phyloP scores from a whole-genome alignment of 306 rosid species.

The Ziziphus jujuba region DNA sequence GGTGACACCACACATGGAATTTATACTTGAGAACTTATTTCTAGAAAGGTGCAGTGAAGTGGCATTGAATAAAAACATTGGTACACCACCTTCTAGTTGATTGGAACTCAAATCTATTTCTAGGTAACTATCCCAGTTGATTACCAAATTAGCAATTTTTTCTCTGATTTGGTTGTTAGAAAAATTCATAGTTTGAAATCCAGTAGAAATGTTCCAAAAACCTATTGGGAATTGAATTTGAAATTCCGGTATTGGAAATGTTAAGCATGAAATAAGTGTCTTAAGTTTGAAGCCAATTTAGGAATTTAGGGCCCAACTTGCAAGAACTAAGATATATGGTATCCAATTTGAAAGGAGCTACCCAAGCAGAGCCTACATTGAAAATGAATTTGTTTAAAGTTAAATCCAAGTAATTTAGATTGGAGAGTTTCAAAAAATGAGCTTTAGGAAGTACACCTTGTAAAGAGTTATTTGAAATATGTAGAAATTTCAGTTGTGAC shows the following conservation, averaged over 20 bases:
- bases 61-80: background rate
- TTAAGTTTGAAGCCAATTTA: slow-evolving; percentile 19
- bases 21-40: slow-evolving; percentile 2
- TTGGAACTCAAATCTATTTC: slow-evolving; percentile 10
- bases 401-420: background rate
- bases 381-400: slow-evolving; percentile 2
- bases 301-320: slow-evolving; percentile 15
- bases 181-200: background rate
- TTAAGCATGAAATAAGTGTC: background rate
- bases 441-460: background rate
- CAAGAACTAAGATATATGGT: accelerated
- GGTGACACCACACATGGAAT: background rate
- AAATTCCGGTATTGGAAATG: slow-evolving; percentile 12
- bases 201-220: slow-evolving; percentile 1
- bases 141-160: background rate
- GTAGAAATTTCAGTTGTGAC: too few species aligned
- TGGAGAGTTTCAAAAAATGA: slow-evolving; percentile 6
- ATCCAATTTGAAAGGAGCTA: slow-evolving; percentile 13
- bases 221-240: slow-evolving; percentile 19
- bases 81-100: slow-evolving; percentile 3
- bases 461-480: too few species aligned
- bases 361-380: background rate
- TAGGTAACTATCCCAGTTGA: background rate
- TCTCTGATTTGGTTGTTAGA: slow-evolving; percentile 13
- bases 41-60: background rate